Percentiles rank a stretch among this genome's conserved stretches.
phyloP scores from a whole-genome alignment of 139 green algal genomes.

The Zygnema circumcarinatum region DNA sequence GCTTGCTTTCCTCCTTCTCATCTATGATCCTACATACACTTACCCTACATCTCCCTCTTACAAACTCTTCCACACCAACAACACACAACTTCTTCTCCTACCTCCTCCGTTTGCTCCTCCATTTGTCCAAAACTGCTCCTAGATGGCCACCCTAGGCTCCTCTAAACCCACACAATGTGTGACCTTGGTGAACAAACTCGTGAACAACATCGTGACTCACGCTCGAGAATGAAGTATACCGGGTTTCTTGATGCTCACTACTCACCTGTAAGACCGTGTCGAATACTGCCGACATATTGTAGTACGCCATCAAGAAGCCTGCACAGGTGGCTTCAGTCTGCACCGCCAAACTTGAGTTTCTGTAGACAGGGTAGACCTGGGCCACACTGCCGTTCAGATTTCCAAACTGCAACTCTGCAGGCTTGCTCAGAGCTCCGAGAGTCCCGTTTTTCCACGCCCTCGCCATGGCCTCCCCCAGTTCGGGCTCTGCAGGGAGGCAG shows the following conservation, averaged over 20 bases:
- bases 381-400: not conserved
- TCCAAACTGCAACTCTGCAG: not conserved
- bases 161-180: not conserved
- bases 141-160: not conserved
- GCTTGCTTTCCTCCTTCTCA: no score
- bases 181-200: not conserved
- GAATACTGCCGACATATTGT: not conserved
- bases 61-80: not conserved
- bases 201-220: not conserved
- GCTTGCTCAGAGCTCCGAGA: not conserved
- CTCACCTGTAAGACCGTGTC: not conserved
- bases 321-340: not conserved
- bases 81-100: no score
- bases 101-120: no score
- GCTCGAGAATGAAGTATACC: not conserved
- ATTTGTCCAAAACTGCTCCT: no score
- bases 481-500: not conserved
- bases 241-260: not conserved
- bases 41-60: not conserved
- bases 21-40: no score
- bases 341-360: not conserved
- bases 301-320: constrained; percentile 11
- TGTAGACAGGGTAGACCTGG: not conserved
- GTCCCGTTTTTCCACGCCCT: not conserved
- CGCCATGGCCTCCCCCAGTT: not conserved